These are phyloP conservation scores for Leccinum ochraceum DNA, from an alignment of 768 basidiomycete genomes.

Conservation along the genomic window DNA sequence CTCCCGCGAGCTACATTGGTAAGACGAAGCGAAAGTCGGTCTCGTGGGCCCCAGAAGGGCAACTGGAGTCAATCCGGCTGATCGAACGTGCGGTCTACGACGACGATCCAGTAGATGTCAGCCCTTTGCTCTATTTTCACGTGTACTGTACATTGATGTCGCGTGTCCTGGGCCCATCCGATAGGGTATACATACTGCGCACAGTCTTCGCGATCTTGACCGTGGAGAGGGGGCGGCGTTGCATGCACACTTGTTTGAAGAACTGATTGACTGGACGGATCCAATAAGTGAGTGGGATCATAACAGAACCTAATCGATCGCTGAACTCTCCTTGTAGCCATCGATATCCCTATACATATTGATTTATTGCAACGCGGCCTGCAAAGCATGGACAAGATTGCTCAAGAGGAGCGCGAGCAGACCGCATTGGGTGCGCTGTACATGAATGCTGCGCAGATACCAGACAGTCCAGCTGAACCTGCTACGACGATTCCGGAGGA, in stretches of 20 bases:
- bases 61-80: slow-evolving; percentile 72
- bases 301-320: slow-evolving; percentile 21
- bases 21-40: slow-evolving; percentile 75
- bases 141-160: slow-evolving; percentile 54
- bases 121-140: slow-evolving; percentile 48
- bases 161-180: slow-evolving; percentile 37
- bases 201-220: slow-evolving; percentile 84
- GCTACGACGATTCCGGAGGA: slow-evolving; percentile 61
- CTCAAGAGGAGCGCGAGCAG: slow-evolving; percentile 79
- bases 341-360: slow-evolving; percentile 63
- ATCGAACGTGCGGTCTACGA: slow-evolving; percentile 90
- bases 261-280: slow-evolving; percentile 84
- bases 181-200: slow-evolving; percentile 71
- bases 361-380: slow-evolving; percentile 59
- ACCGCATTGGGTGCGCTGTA: slow-evolving; percentile 76
- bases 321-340: slow-evolving; percentile 40
- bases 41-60: slow-evolving; percentile 73
- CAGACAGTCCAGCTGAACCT: slow-evolving; percentile 77
- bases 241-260: slow-evolving; percentile 82
- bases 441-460: slow-evolving; percentile 68
- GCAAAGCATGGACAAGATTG: slow-evolving; percentile 64
- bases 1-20: slow-evolving; percentile 42
- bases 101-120: slow-evolving; percentile 86
- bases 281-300: slow-evolving; percentile 63
- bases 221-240: slow-evolving; percentile 84